phyloP scores from a whole-genome alignment of 2,329 filamentous ascomycete species.

The Sporothrix variecibatus region DNA sequence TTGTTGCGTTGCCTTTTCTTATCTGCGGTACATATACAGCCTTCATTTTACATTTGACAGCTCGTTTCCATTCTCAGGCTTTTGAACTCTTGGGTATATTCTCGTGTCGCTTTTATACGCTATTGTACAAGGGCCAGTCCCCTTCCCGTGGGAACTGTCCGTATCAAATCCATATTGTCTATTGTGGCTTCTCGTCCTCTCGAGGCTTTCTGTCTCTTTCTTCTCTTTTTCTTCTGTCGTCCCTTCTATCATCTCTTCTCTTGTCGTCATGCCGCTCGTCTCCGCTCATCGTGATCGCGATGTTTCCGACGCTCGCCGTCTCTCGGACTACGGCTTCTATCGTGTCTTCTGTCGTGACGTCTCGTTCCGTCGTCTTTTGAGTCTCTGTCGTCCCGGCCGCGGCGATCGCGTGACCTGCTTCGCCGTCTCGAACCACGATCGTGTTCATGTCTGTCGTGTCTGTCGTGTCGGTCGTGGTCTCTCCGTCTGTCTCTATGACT shows the following conservation, averaged over 20 bases:
- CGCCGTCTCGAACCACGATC: neutral
- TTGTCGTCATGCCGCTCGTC: neutral
- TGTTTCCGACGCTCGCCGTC: neutral
- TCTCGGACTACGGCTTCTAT: neutral
- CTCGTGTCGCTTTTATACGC: neutral
- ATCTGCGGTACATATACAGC: neutral
- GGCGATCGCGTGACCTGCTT: neutral
- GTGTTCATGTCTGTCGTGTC: neutral
- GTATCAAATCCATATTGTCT: neutral
- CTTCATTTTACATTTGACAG: neutral
- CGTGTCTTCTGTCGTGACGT: neutral
- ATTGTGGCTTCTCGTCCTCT: neutral
- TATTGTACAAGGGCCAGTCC: neutral
- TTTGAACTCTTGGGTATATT: neutral
- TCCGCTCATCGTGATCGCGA: neutral
- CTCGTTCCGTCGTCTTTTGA: neutral
- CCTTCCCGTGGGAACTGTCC: neutral
- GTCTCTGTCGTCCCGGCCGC: neutral
- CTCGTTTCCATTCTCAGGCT: neutral
- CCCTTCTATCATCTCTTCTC: neutral
- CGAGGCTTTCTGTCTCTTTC: neutral
- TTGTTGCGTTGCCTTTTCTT: neutral
- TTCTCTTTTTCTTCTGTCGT: neutral
- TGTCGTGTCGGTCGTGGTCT: constrained; percentile 25
- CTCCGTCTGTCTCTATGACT: neutral